Base-by-base conservation (phyloP, 352 stramenopile species). In the Phytophthora constricta region DNA sequence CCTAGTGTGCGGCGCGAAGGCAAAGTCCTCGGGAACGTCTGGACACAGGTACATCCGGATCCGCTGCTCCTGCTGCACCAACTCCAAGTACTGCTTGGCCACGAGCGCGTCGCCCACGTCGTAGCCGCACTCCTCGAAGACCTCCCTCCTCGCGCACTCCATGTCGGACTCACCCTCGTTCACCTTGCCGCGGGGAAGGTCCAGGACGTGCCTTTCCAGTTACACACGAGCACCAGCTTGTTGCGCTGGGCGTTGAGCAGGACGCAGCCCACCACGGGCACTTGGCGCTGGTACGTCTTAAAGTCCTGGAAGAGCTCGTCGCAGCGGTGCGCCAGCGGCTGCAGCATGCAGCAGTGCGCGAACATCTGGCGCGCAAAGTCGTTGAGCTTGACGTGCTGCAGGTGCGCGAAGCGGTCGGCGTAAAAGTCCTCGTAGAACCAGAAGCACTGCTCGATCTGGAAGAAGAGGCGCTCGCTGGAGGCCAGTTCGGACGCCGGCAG, bases 401-500 rank as follows among this genome's bases (percentile, higher is more conserved):
- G 62, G 65, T 88, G 74, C 53, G 80, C 74, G 49, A 92, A 79
- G 51, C 87, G 76, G 76, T 98, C 96, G 66, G 93, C 96, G 72
- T 98, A 97, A 70, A 98, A 97, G 76, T 99, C 96, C 69, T 98
- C 95, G 77, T 99, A 99, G 79, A 98, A 99, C 96, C 96, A 99
- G 70, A 95, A 98, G 60, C 93, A 97, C 79, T 99, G 96, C 77
- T 99, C 96, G 59, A 99, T 93, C 80, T 99, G 96, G 79, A 99
- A 98, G 77, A 98, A 99, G 22, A 99, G 94, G n/a, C 95, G 91
- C 75, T 97, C 90, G 60, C 85, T 91, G 17, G 89, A 97, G 13
- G 76, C 72, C 45, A 99, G 75, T 77, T 99, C 95, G 34, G 84
- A 92, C 33, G 74, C 70, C 2, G 96, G 96, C 51, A 99, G 77